Base-by-base conservation (phyloP, 352 stramenopile species). In the Globisporangium lucens region DNA sequence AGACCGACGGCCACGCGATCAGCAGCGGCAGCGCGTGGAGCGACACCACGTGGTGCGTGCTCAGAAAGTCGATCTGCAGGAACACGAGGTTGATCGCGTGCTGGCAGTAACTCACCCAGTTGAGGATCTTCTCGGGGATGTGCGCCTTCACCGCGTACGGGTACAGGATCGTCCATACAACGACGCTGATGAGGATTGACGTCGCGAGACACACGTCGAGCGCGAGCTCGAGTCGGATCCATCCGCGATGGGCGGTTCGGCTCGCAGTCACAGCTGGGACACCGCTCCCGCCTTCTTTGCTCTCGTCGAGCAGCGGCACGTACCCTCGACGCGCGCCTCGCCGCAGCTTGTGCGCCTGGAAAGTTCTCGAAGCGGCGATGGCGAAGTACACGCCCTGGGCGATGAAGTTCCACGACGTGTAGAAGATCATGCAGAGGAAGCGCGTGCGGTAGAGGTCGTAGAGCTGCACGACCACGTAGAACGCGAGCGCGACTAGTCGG, bases 341-440 rank as follows among this genome's bases (percentile, higher is more conserved):
- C 27, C 60, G 63, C 27, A 80, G 63, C 35, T 71, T 49, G 22
- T 67, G 20, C 41, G 57, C 65, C 41, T 73, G 66, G 56, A 65
- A 63, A 4, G 82, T 87, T 20, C 73, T 67, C 43, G 55, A 61
- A 0, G 75, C 68, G 8, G 84, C 82, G 5, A 64, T 29, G 0
- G 46, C 46, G 67, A 93, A 93, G 76, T 93, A 93, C 35, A 61
- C 49, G 53, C 81, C 82, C 64, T 95, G 85, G 3, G 79, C 67
- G n/a, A 90, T 76, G 53, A 93, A 92, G 69, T 95, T 95, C 87
- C 87, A 95, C n/a, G 83, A 91, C 47, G 87, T 95, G 73, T 91
- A 95, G 68, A 95, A 93, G 56, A 69, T 68, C 58, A 93, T 65
- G 53, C 87, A 91, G 38, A 71, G 70, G 36, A 68, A 69, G 10